phyloP scores from a whole-genome alignment of 2,329 filamentous ascomycete genomes.

The Claviceps sp. region DNA sequence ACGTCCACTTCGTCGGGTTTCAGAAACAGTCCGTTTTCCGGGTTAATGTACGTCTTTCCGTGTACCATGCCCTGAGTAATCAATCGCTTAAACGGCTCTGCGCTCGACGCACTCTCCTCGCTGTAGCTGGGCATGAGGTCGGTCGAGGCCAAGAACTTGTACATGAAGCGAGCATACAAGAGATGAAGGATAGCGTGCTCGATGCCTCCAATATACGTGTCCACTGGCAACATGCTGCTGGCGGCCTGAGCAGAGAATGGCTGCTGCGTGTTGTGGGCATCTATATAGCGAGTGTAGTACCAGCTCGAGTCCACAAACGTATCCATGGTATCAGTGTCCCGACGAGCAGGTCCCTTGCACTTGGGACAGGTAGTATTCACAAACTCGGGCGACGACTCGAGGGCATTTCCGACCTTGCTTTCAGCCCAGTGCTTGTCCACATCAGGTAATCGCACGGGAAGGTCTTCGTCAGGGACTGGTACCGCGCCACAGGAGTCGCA shows the following conservation, averaged over 20 bases:
- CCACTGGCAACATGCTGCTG: constrained; percentile 56
- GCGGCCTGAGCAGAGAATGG: constrained; percentile 46
- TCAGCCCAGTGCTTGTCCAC: constrained; percentile 55
- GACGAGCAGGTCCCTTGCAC: constrained; percentile 55
- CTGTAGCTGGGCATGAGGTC: constrained; percentile 28
- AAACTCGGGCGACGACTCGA: constrained; percentile 61
- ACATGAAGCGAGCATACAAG: constrained; percentile 79
- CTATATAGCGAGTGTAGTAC: constrained; percentile 76
- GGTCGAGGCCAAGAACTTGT: constrained; percentile 63
- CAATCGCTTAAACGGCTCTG: constrained; percentile 71
- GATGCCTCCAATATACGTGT: constrained; percentile 79
- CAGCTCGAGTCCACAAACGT: constrained; percentile 93
- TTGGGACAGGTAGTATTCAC: constrained; percentile 62
- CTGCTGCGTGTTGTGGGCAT: constrained; percentile 48
- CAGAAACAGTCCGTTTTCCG: constrained; percentile 61
- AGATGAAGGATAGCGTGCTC: constrained; percentile 87
- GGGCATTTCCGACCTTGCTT: constrained; percentile 61
- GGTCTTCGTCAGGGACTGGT: constrained; percentile 60
- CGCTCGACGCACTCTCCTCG: constrained; percentile 21
- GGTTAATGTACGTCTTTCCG: constrained; percentile 68
- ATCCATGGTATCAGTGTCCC: constrained; percentile 92
- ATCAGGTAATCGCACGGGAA: constrained; percentile 63
- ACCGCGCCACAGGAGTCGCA: constrained; percentile 65
- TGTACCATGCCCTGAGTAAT: constrained; percentile 91
- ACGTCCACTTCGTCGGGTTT: constrained; percentile 62